These are phyloP conservation scores for Cryptococcus jaspeensis DNA, from an alignment of 1,284 basidiomycete species.

Conservation along the genomic window DNA sequence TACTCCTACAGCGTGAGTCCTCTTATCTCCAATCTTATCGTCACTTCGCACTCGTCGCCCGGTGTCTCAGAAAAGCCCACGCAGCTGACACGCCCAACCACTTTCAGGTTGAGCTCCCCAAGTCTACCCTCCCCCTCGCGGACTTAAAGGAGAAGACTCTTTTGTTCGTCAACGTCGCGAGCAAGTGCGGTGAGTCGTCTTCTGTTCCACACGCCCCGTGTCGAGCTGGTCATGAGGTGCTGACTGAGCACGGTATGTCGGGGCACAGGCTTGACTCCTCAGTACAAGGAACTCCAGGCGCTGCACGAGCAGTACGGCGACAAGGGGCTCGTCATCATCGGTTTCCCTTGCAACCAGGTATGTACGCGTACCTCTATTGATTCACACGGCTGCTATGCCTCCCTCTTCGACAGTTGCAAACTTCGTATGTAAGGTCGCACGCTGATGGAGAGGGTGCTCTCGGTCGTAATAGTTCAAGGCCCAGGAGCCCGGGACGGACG, in stretches of 20 bases:
- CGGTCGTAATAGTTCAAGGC: slow-evolving; percentile 46
- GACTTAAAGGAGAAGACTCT: slow-evolving; percentile 48
- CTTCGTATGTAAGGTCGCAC: not conserved
- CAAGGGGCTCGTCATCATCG: slow-evolving; percentile 71
- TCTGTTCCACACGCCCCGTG: no score
- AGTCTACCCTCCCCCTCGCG: slow-evolving; percentile 34
- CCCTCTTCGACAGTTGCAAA: not conserved
- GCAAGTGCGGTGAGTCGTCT: slow-evolving; percentile 41
- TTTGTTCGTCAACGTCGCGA: slow-evolving; percentile 51
- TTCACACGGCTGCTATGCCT: not conserved
- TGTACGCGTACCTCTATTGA: slow-evolving; percentile 22
- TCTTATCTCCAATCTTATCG: not conserved
- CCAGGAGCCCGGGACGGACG: slow-evolving; percentile 75
- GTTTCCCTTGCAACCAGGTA: slow-evolving; percentile 91
- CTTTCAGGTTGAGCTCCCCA: slow-evolving; percentile 43
- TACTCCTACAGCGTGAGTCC: slow-evolving; percentile 41
- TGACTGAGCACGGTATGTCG: not conserved
- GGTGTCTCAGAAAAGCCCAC: not conserved
- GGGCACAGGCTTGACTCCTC: slow-evolving; percentile 70
- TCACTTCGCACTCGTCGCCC: not conserved
- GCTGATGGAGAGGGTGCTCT: no score
- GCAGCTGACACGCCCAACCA: not conserved
- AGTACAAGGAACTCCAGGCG: slow-evolving; percentile 80
- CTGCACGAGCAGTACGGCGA: slow-evolving; percentile 82
- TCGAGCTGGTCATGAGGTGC: not conserved